Evolutionary conservation across 495 filamentous ascomycete species (phyloP), one percentile per base, ranked within the genome.

Genomic region (Arthonia radiata): DNA sequence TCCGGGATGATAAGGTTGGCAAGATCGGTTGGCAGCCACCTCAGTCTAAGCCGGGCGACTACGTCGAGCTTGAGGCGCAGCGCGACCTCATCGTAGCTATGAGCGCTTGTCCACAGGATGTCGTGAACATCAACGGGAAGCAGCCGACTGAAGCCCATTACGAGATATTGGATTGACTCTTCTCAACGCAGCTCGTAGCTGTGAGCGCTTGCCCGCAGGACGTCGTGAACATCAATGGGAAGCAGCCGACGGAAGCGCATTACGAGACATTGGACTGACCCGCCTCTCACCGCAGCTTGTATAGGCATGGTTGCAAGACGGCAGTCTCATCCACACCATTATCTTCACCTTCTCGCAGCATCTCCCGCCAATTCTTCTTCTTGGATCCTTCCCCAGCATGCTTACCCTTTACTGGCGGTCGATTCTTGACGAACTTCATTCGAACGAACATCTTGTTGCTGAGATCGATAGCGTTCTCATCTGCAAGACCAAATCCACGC

Each of bases 401-500:
- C 47, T 82, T 86, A 5, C 77, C 75, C 46, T 61, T 69, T 8
- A 56, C 48, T 3, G 74, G 70, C 21, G 66, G 54, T 14, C 57
- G 57, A 15, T 56, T 64, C 53, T 93, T 94, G 29, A 86, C 55
- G 53, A 97, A 94, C 37, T 65, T 61, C 80, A 97, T 83, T 43
- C 67, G 71, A 27, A 94, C 79, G 59, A 97, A 97, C 86, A 97
- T 97, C 52, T 76, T 90, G 51, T 97, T 97, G 18, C 56, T 61
- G 43, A 79, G 55, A 43, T 93, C 81, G 6, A 86, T 54, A 0
- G 65, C 61, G 23, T 61, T 53, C 12, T 57, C 59, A 32, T 21
- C 31, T 28, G 63, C 59, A 11, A 94, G 55, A 10, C 73, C 53
- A 40, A 97, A 92, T 0, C 86, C 86, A 17, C 78, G 54, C 34